A percentile compares a stretch with the other conserved stretches of the same genome.
Conservation (phyloP, 805 yeast genomes). For the Candida methanosorbosa region DNA sequence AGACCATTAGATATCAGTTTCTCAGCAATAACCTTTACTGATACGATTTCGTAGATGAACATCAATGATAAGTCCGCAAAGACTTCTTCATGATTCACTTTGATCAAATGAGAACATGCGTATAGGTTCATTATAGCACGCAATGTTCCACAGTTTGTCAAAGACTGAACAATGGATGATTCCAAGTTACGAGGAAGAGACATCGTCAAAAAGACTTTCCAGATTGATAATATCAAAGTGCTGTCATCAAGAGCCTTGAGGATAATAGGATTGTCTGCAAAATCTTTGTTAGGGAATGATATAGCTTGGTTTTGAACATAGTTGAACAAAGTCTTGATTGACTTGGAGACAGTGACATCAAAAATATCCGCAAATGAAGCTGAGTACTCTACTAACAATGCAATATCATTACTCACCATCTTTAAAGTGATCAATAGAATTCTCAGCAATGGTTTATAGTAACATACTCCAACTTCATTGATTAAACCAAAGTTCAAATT, state of each 20-base stretch:
- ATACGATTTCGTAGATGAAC: conserved; percentile 60
- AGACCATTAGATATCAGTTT: conserved; percentile 56
- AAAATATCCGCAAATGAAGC: conserved; percentile 49
- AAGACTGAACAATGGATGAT: conserved; percentile 38
- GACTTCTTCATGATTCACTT: conserved; percentile 52
- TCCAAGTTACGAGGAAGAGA: conserved; percentile 40
- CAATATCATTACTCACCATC: conserved; percentile 31
- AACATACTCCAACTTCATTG: conserved; percentile 24
- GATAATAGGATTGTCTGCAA: conserved; percentile 25
- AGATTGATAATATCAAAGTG: conserved; percentile 51
- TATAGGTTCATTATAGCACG: conserved; percentile 56
- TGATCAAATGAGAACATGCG: conserved; percentile 56
- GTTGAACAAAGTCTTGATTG: conserved; percentile 50
- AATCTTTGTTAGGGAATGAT: conserved; percentile 27
- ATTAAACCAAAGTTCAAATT: conserved; percentile 36
- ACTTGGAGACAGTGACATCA: conserved; percentile 54
- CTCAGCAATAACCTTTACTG: conserved; percentile 56
- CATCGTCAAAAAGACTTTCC: conserved; percentile 46
- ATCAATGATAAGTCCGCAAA: conserved; percentile 66
- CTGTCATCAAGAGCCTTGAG: conserved; percentile 56
- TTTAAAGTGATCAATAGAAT: conserved; percentile 42
- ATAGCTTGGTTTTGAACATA: conserved; percentile 51
- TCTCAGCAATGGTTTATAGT: conserved; percentile 55
- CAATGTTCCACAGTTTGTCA: conserved; percentile 52
- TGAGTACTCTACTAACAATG: conserved; percentile 35